Evolutionary conservation across 108 stramenopile genomes (phyloP).

Genomic region (Mediolabrus comicus): DNA sequence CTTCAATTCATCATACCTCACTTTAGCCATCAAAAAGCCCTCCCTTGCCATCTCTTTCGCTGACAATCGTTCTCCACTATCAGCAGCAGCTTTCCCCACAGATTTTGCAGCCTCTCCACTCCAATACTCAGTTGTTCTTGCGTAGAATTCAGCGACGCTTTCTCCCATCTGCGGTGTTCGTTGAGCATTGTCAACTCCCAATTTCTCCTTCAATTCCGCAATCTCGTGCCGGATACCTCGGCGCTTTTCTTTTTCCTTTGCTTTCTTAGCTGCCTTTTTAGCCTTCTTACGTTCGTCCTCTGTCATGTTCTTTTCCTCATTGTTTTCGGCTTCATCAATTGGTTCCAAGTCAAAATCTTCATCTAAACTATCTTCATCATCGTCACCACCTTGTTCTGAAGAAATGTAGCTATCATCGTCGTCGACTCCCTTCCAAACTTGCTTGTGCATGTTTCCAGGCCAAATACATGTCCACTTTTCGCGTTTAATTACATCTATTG

Average conservation of each 20-base stretch:
- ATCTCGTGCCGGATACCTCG: conserved; percentile 64
- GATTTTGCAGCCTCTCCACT: conserved; percentile 44
- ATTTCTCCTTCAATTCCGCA: conserved; percentile 58
- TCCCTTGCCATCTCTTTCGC: conserved; percentile 78
- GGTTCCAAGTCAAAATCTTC: conserved; percentile 53
- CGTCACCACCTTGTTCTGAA: conserved; percentile 45
- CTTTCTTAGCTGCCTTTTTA: conserved; percentile 52
- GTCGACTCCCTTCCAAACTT: conserved; percentile 85
- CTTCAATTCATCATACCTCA: conserved; percentile 63
- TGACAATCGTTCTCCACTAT: conserved; percentile 47
- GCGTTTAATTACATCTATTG: conserved; percentile 79
- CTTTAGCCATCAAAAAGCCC: conserved; percentile 71
- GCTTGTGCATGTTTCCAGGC: conserved; percentile 85
- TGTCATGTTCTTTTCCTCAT: conserved; percentile 28
- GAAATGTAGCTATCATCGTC: conserved; percentile 84
- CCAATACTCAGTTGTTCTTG: conserved; percentile 78
- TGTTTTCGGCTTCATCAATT: conserved; percentile 41
- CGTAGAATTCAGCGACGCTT: conserved; percentile 79
- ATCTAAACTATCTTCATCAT: conserved; percentile 60
- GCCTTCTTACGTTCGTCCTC: conserved; percentile 38
- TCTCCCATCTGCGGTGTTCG: conserved; percentile 70
- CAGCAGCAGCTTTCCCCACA: conserved; percentile 14
- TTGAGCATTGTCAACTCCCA: conserved; percentile 45
- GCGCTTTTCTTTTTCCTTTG: conserved; percentile 34
- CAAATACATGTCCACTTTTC: conserved; percentile 85